These are phyloP conservation scores for Candida lessepsii DNA, from an alignment of 805 yeast genomes.

Conservation along the genomic window DNA sequence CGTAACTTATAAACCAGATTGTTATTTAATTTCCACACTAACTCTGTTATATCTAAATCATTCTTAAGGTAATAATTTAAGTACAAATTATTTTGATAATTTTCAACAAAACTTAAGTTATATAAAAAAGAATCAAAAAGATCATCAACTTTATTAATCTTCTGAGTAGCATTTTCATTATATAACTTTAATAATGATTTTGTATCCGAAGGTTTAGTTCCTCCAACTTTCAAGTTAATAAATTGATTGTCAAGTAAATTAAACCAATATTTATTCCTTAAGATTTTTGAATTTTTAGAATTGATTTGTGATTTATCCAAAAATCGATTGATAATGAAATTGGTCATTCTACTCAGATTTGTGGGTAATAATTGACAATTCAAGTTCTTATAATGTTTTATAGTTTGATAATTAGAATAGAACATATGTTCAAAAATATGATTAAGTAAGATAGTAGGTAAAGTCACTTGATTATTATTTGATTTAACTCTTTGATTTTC, in stretches of 20 bases:
- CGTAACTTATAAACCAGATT: slow-evolving; percentile 17
- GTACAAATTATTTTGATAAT: slow-evolving; percentile 20
- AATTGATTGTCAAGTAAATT: slow-evolving; percentile 3
- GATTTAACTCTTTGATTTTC: slow-evolving; percentile 43
- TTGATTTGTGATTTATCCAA: slow-evolving; percentile 17
- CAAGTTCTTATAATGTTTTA: slow-evolving; percentile 11
- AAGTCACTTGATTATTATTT: slow-evolving; percentile 29
- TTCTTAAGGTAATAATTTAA: slow-evolving; percentile 17
- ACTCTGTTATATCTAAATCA: slow-evolving; percentile 23
- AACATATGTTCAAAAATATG: slow-evolving; percentile 38
- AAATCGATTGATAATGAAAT: slow-evolving; percentile 39
- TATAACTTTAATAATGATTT: slow-evolving; percentile 4
- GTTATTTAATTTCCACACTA: slow-evolving; percentile 21
- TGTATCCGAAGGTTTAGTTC: not conserved
- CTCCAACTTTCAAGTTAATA: not conserved
- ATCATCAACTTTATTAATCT: slow-evolving; percentile 34
- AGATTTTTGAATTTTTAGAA: slow-evolving; percentile 13
- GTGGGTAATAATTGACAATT: slow-evolving; percentile 30
- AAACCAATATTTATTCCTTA: slow-evolving; percentile 8
- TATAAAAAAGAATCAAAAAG: slow-evolving; percentile 41
- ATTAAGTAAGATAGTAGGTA: slow-evolving; percentile 40
- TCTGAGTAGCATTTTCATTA: slow-evolving; percentile 3
- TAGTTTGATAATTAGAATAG: slow-evolving; percentile 28
- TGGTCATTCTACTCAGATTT: slow-evolving; percentile 36
- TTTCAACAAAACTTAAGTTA: slow-evolving; percentile 25